A percentile compares a stretch with the other conserved stretches of the same genome.
Evolutionary conservation across 495 filamentous ascomycete genomes (phyloP).

Genomic region (Glarea lozoyensis): DNA sequence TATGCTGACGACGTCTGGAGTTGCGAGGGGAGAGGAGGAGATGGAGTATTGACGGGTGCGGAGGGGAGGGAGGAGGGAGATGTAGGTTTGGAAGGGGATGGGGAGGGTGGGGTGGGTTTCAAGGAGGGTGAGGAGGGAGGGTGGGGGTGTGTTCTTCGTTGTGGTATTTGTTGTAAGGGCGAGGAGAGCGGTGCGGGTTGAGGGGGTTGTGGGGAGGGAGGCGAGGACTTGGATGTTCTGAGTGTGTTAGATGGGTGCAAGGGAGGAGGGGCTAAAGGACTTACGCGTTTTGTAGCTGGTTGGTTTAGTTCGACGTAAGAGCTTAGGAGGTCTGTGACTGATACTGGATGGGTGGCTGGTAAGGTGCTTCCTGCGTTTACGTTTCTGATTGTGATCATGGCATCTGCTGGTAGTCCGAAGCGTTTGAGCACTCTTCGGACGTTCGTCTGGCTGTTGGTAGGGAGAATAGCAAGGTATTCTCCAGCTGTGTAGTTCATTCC

Average conservation of each 20-base stretch:
- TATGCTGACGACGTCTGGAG: slow-evolving; percentile 46
- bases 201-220: not conserved
- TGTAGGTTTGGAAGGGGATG: slow-evolving; percentile 50
- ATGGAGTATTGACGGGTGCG: slow-evolving; percentile 68
- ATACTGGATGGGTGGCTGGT: slow-evolving; percentile 36
- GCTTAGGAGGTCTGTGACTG: slow-evolving; percentile 32
- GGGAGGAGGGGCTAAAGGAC: slow-evolving; percentile 38
- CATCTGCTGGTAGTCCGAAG: not conserved
- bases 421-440: slow-evolving; percentile 32
- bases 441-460: slow-evolving; percentile 51
- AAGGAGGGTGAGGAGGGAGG: slow-evolving; percentile 55
- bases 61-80: slow-evolving; percentile 60
- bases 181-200: not conserved
- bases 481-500: slow-evolving; percentile 58
- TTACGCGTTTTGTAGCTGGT: slow-evolving; percentile 31
- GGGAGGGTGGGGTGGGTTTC: slow-evolving; percentile 42
- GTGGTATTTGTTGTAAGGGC: not conserved
- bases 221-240: not conserved
- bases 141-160: slow-evolving; percentile 28
- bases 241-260: slow-evolving; percentile 34
- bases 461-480: slow-evolving; percentile 65
- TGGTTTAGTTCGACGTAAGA: slow-evolving; percentile 52
- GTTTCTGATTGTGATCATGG: slow-evolving; percentile 37
- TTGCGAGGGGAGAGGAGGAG: slow-evolving; percentile 57
- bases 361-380: slow-evolving; percentile 47